Evolutionary conservation across 495 filamentous ascomycete genomes (phyloP).

Genomic region (Xylaria longipes): DNA sequence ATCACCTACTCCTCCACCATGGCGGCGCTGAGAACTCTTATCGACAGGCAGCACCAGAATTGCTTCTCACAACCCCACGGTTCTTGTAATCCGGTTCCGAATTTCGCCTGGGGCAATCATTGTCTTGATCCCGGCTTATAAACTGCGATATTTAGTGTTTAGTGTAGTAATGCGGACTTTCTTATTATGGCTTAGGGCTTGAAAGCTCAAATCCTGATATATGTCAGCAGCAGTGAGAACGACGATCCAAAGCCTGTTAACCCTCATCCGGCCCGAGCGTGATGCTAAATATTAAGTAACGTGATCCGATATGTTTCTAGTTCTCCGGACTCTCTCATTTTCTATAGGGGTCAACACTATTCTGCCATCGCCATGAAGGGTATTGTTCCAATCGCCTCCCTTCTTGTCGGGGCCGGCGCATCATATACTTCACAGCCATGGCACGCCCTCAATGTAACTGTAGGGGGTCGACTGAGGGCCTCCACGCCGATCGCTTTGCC

Average conservation of each 20-base stretch:
- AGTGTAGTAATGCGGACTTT: constrained; percentile 17
- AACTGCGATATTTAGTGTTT: constrained; percentile 1
- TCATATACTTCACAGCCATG: constrained; percentile 17
- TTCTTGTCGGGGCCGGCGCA: constrained; percentile 7
- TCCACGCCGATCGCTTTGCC: constrained; percentile 36
- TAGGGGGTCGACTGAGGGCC: constrained; percentile 33
- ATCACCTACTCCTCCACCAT: background rate
- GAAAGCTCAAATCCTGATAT: background rate
- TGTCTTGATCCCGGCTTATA: constrained; percentile 1
- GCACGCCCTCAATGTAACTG: constrained; percentile 32
- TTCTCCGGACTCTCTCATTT: background rate
- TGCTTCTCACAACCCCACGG: background rate
- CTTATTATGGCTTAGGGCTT: constrained; percentile 15
- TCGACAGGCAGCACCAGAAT: background rate
- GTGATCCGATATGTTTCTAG: background rate
- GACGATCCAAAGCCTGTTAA: background rate
- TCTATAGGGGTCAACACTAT: background rate
- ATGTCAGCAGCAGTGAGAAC: constrained; percentile 6
- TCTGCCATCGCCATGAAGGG: constrained; percentile 17
- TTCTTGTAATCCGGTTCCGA: background rate
- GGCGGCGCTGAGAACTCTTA: background rate
- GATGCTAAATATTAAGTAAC: constrained; percentile 1
- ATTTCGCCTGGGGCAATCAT: background rate
- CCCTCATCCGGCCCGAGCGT: background rate
- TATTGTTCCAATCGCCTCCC: background rate